Evolutionary conservation across 2,329 filamentous ascomycete species (phyloP).

Genomic region (Zymoseptoria brevis): DNA sequence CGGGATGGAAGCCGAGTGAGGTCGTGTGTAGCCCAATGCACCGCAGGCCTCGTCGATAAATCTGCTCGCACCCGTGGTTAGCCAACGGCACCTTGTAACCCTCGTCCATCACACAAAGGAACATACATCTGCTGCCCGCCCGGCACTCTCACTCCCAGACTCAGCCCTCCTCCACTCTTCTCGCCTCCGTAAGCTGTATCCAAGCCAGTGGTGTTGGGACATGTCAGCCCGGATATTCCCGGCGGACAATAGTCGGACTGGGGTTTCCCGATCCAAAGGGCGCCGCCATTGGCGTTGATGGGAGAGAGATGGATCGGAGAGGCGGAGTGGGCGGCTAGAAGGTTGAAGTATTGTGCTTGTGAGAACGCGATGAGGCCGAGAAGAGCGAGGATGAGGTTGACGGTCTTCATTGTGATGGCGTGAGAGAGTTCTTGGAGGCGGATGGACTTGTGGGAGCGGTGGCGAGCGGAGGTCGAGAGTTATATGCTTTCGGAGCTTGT

Average conservation of each 20-base stretch:
- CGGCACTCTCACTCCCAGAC: slow-evolving; percentile 21
- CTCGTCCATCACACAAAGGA: neutral
- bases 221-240: slow-evolving; percentile 7
- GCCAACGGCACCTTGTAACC: neutral
- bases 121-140: slow-evolving; percentile 27
- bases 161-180: slow-evolving; percentile 3
- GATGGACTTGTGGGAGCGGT: too few species aligned
- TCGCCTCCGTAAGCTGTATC: neutral
- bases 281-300: slow-evolving; percentile 14
- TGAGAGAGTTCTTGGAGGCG: too few species aligned
- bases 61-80: slow-evolving; percentile 1
- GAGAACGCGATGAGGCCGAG: slow-evolving; percentile 11
- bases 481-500: too few species aligned
- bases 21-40: slow-evolving; percentile 23
- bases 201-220: slow-evolving; percentile 16
- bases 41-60: slow-evolving; percentile 27
- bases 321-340: slow-evolving; percentile 20
- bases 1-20: slow-evolving; percentile 23
- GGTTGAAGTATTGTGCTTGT: slow-evolving; percentile 20
- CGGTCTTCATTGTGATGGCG: slow-evolving; percentile 19
- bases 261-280: slow-evolving; percentile 25
- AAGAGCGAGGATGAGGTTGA: slow-evolving; percentile 13
- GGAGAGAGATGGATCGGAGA: slow-evolving; percentile 22
- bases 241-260: slow-evolving; percentile 27
- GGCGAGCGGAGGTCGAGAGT: too few species aligned